Conservation (phyloP, 495 filamentous ascomycete genomes). For the Xylaria venustula region DNA sequence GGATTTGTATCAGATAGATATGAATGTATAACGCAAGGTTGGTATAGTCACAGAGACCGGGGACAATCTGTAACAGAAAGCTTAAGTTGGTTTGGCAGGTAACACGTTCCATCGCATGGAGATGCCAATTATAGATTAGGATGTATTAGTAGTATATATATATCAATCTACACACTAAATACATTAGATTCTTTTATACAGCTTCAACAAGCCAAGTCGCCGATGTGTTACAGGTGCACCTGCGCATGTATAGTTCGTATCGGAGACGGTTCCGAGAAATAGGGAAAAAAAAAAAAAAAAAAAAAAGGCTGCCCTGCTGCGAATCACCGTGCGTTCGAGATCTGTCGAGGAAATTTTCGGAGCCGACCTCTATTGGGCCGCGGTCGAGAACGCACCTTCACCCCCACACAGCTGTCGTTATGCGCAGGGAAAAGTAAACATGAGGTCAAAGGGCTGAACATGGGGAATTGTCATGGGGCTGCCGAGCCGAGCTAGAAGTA, state of each 20-base stretch:
- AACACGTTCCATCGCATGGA: not conserved
- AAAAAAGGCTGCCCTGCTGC: no score
- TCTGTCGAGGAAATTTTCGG: not conserved
- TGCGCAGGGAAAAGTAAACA: slow-evolving; percentile 7
- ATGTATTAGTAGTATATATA: no score
- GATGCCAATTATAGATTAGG: slow-evolving; percentile 3
- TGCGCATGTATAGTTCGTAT: slow-evolving; percentile 6
- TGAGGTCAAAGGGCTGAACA: not conserved
- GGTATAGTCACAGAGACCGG: no score
- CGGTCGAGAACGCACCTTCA: not conserved
- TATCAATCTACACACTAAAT: no score
- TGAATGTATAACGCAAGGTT: no score
- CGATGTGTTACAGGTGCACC: not conserved
- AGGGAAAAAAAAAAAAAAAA: no score
- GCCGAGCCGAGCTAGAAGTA: not conserved
- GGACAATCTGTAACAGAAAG: no score
- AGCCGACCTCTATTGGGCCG: not conserved
- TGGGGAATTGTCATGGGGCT: not conserved
- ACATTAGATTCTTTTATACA: not conserved
- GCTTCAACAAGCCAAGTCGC: not conserved
- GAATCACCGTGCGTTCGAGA: slow-evolving; percentile 4
- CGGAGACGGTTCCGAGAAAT: not conserved
- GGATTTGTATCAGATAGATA: no score
- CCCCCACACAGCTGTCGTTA: not conserved
- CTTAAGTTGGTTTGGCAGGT: not conserved